Evolutionary conservation across 2,329 filamentous ascomycete species (phyloP).

Genomic region (Claviceps sp.): DNA sequence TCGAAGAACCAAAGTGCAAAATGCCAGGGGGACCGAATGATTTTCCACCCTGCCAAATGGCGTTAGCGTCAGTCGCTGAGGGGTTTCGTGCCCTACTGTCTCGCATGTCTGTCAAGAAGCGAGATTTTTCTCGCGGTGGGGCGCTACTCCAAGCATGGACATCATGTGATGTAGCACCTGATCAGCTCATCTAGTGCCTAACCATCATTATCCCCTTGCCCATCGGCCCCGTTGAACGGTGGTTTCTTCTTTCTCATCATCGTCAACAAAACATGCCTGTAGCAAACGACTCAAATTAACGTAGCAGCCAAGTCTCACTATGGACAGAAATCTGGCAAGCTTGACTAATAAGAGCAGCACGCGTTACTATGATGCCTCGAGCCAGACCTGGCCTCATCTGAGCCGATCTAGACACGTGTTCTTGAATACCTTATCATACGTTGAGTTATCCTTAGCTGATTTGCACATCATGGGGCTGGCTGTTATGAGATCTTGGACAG

Average conservation of each 20-base stretch:
- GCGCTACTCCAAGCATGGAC: no score
- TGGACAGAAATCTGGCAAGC: no score
- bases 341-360: no score
- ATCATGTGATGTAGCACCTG: conserved; percentile 7
- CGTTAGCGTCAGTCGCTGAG: conserved; percentile 14
- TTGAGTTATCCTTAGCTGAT: no score
- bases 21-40: conserved; percentile 16
- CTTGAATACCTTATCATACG: no score
- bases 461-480: no score
- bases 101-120: neutral
- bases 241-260: neutral
- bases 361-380: no score
- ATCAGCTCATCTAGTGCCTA: neutral
- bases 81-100: conserved; percentile 23
- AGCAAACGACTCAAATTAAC: no score
- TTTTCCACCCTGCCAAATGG: conserved; percentile 14
- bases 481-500: neutral
- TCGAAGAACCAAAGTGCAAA: conserved; percentile 11
- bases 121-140: neutral
- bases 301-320: no score
- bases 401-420: no score
- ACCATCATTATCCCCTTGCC: neutral
- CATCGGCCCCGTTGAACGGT: neutral
- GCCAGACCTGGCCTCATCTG: no score
- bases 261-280: no score